Percentiles rank a stretch among this genome's conserved stretches.
These are phyloP conservation scores for Amphicarpaea edgeworthii DNA, from an alignment of 306 rosid genomes.

Conservation along the genomic window DNA sequence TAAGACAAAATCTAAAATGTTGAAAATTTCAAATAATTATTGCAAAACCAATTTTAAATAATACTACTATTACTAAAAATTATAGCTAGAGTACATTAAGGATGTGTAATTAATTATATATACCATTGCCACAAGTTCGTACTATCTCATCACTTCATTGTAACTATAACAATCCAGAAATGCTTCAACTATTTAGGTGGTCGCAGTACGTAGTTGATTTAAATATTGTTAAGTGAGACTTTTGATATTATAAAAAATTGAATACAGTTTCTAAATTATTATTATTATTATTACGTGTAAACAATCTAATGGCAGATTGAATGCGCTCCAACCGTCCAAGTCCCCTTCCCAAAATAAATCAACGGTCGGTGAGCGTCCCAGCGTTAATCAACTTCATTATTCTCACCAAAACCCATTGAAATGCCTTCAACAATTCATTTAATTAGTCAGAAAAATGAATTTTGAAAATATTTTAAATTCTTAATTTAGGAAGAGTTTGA, in stretches of 20 bases:
- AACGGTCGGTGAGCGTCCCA: constrained; percentile 55
- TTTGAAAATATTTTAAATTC: not conserved
- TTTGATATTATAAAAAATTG: not conserved
- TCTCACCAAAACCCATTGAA: constrained; percentile 42
- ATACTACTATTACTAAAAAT: not conserved
- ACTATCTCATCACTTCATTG: no score
- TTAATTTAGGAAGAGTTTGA: constrained; percentile 10
- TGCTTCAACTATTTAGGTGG: no score
- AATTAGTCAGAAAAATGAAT: not conserved
- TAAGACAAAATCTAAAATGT: not conserved
- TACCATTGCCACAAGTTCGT: no score
- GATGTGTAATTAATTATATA: no score
- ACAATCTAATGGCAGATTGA: constrained; percentile 16
- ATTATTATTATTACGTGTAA: constrained; percentile 50
- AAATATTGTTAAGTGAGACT: not conserved
- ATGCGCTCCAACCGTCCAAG: constrained; percentile 34
- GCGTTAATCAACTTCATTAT: constrained; percentile 37
- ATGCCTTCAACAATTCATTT: constrained; percentile 30
- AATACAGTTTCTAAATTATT: constrained; percentile 3
- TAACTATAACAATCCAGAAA: no score
- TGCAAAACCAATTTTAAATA: not conserved
- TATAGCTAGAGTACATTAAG: not conserved
- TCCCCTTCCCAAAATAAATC: constrained; percentile 13
- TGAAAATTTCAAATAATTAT: not conserved
- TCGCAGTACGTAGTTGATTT: no score